These are phyloP conservation scores for Aspergillus pseudoglaucus DNA, from an alignment of 2,329 filamentous ascomycete genomes.

Conservation along the genomic window DNA sequence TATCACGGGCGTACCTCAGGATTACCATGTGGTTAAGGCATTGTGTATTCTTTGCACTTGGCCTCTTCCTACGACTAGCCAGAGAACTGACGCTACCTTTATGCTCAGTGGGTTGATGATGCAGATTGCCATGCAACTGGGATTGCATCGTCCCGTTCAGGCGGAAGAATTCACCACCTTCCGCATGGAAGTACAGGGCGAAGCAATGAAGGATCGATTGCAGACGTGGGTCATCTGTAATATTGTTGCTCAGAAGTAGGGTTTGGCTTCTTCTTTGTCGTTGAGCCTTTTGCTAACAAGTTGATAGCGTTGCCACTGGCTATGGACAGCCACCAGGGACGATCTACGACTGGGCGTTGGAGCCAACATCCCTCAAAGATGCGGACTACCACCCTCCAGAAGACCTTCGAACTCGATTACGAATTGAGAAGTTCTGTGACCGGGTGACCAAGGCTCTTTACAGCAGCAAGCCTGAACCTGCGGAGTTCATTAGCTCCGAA, in stretches of 20 bases:
- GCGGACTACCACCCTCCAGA: slow-evolving; percentile 43
- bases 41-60: slow-evolving; percentile 57
- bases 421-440: slow-evolving; percentile 54
- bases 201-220: slow-evolving; percentile 56
- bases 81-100: slow-evolving; percentile 56
- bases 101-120: slow-evolving; percentile 60
- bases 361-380: slow-evolving; percentile 38
- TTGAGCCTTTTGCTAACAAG: slow-evolving; percentile 9
- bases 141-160: slow-evolving; percentile 56
- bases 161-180: slow-evolving; percentile 49
- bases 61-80: slow-evolving; percentile 56
- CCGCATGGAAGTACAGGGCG: slow-evolving; percentile 48
- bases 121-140: slow-evolving; percentile 59
- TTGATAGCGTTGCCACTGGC: slow-evolving; percentile 52
- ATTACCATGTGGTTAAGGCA: slow-evolving; percentile 58
- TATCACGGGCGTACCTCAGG: slow-evolving; percentile 52
- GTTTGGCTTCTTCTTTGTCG: neutral
- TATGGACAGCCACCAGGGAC: slow-evolving; percentile 59
- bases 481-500: slow-evolving; percentile 40
- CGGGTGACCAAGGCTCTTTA: slow-evolving; percentile 52
- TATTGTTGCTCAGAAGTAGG: slow-evolving; percentile 59
- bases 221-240: slow-evolving; percentile 63
- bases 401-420: slow-evolving; percentile 45
- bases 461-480: slow-evolving; percentile 49
- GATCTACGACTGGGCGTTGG: slow-evolving; percentile 52